Percentiles rank a stretch among this genome's conserved stretches.
Conservation (phyloP, 192 early-diverging fungal species). For the Entophlyctis helioformis region DNA sequence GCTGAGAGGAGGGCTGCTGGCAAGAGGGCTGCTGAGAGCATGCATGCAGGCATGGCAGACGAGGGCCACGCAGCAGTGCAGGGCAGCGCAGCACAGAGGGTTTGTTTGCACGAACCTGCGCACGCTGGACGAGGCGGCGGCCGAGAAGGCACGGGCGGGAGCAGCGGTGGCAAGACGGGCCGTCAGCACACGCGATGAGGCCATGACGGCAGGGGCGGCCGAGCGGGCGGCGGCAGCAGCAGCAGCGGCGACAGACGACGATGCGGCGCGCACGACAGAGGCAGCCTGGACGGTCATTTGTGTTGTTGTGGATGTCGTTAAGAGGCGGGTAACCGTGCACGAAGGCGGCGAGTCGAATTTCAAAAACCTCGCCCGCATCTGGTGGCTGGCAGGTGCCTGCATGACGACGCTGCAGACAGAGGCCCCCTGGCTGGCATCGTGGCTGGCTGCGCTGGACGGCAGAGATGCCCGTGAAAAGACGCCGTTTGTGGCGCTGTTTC, state of each 20-base stretch:
- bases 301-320: too few species aligned
- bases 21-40: neutral
- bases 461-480: too few species aligned
- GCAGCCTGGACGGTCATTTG: too few species aligned
- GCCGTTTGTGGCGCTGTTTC: too few species aligned
- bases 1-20: neutral
- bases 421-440: too few species aligned
- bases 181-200: neutral
- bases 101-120: neutral
- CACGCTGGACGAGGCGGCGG: neutral
- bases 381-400: neutral
- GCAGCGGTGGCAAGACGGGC: neutral
- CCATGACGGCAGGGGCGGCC: neutral
- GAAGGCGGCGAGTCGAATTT: neutral
- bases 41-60: neutral
- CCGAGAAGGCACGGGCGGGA: neutral
- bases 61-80: neutral
- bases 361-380: neutral
- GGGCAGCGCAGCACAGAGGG: neutral
- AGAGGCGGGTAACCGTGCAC: neutral
- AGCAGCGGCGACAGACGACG: neutral
- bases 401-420: slow-evolving; percentile 5
- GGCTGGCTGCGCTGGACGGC: too few species aligned
- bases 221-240: neutral
- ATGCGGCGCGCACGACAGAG: neutral